Evolutionary conservation across 1,284 basidiomycete species (phyloP).

Genomic region (Sporisorium reilianum): DNA sequence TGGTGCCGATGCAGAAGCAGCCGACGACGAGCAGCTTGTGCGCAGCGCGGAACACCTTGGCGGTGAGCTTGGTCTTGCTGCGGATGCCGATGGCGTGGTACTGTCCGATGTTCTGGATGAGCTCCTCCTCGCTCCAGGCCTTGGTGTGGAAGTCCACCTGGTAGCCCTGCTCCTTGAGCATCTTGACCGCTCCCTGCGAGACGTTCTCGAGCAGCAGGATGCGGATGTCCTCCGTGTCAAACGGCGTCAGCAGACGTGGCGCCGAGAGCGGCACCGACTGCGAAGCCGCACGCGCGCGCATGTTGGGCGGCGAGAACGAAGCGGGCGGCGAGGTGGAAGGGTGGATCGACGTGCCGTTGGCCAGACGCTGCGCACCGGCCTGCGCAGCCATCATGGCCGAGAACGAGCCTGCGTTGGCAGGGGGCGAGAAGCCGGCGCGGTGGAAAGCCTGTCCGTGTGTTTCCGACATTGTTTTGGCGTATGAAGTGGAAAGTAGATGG

Average conservation of each 20-base stretch:
- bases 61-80: constrained; percentile 95
- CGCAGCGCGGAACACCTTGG: constrained; percentile 78
- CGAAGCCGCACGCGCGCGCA: constrained; percentile 47
- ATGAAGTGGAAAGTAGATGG: constrained; percentile 13
- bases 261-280: constrained; percentile 40
- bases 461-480: constrained; percentile 29
- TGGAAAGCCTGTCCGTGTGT: constrained; percentile 61
- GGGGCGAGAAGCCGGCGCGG: constrained; percentile 62
- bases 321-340: constrained; percentile 43
- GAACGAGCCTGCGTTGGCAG: constrained; percentile 56
- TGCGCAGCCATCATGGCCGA: constrained; percentile 62
- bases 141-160: constrained; percentile 90
- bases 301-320: constrained; percentile 35
- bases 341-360: constrained; percentile 40
- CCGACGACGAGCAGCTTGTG: constrained; percentile 88
- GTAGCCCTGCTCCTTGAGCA: constrained; percentile 87
- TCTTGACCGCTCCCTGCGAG: constrained; percentile 86
- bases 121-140: constrained; percentile 91
- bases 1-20: constrained; percentile 99
- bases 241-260: constrained; percentile 64
- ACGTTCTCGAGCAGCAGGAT: constrained; percentile 95
- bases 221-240: constrained; percentile 64
- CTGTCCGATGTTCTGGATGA: constrained; percentile 83
- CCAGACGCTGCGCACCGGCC: constrained; percentile 40
- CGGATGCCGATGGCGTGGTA: constrained; percentile 98